Percentiles rank a stretch among this genome's conserved stretches.
phyloP scores from a whole-genome alignment of 169 alveolate genomes.

The Babesia gibsoni region DNA sequence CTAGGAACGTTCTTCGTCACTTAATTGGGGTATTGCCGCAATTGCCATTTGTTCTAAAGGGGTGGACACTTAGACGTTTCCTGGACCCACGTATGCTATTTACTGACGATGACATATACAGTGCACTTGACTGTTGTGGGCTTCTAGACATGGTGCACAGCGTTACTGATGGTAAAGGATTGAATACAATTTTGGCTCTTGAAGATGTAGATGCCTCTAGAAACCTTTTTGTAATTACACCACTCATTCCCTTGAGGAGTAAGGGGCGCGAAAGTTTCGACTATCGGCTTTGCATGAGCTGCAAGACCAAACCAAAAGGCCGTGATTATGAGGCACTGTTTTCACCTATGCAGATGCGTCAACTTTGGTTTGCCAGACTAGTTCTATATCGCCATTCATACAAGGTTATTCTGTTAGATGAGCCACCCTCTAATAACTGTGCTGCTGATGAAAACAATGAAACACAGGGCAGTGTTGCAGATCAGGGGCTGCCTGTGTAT shows the following conservation, averaged over 20 bases:
- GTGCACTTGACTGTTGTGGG: constrained; percentile 41
- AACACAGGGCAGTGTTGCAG: no score
- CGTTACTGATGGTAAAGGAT: background rate
- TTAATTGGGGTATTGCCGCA: constrained; percentile 53
- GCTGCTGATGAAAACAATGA: background rate
- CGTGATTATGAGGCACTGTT: background rate
- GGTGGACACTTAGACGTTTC: constrained; percentile 61
- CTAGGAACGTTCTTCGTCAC: constrained; percentile 14
- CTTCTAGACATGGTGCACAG: constrained; percentile 19
- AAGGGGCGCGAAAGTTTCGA: background rate
- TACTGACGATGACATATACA: constrained; percentile 34
- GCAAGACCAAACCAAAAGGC: background rate
- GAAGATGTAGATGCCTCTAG: background rate
- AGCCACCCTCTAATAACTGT: constrained; percentile 67
- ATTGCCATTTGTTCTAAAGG: constrained; percentile 39
- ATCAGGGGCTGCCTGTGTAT: constrained; percentile 28
- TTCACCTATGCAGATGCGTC: constrained; percentile 61
- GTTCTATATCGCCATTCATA: constrained; percentile 68
- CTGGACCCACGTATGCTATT: constrained; percentile 51
- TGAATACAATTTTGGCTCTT: constrained; percentile 36
- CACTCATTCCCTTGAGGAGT: background rate
- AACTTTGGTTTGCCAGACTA: constrained; percentile 69
- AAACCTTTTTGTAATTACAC: background rate
- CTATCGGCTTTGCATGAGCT: background rate
- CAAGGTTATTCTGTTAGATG: constrained; percentile 75